Base-by-base conservation (phyloP, 768 basidiomycete species). In the Hygrophorus pudorinus region DNA sequence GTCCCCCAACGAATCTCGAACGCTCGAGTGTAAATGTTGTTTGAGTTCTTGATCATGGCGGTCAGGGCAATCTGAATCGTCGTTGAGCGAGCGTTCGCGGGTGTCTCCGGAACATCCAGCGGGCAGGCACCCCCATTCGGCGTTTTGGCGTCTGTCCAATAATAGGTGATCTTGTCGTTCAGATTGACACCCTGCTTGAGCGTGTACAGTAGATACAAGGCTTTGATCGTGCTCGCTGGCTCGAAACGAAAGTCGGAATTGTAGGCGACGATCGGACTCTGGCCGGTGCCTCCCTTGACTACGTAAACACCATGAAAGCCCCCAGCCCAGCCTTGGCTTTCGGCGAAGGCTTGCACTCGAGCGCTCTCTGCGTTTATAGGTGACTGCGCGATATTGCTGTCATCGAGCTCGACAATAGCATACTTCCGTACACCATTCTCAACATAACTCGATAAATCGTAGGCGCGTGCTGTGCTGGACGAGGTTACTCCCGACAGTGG, bases 1-100 rank as follows among this genome's bases (percentile, higher is more conserved):
- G 41, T 42, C 41, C 41, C 41, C 41, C 41, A 42, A 12, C 13
- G 27, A n/a, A 11, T 18, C 14, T n/a, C 41, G 16, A 42, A 30
- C 17, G 41, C 40, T n/a, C 40, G 40, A 41, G 40, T 41, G 40
- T 41, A 41, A 27, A 41, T 17, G 27, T 42, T 30, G 31, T 42
- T 42, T 12, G 41, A 42, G 30, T 16, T 32, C 28, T 42, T 4
- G 27, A 42, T 30, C 41, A 30, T 42, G 21, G 20, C 40, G n/a
- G 28, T 30, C 16, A 41, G 28, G 14, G 40, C 40, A 10, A 3
- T 21, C 18, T 17, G 10, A 14, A 41, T 30, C 13, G 40, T 41
- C 11, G 28, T 30, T 12, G 40, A 27, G 13, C 18, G 40, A 27
- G 40, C 24, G 18, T 31, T 31, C 14, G 40, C 29, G 18, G 40